Conservation (phyloP, 805 yeast species). For the Henningerozyma blattae region DNA sequence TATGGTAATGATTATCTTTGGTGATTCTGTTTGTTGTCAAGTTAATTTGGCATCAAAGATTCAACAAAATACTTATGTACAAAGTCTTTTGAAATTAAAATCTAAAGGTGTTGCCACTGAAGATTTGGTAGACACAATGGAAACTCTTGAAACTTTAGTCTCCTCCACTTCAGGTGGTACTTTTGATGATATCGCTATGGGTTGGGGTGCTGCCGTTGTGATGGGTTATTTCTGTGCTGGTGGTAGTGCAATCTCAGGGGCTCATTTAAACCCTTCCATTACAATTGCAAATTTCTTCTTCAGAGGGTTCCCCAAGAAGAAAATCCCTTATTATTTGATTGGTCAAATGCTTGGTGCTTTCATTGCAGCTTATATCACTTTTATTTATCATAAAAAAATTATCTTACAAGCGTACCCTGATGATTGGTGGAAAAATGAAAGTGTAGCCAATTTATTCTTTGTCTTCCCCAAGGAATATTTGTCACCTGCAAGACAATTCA, state of each 20-base stretch:
- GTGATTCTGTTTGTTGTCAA: conserved; percentile 40
- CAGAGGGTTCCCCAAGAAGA: conserved; percentile 40
- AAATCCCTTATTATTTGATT: conserved; percentile 32
- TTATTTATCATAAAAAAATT: conserved; percentile 32
- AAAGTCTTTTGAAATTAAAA: conserved; percentile 1
- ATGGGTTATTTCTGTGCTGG: conserved; percentile 40
- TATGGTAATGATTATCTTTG: conserved; percentile 32
- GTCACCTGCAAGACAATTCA: conserved; percentile 32
- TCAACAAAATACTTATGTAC: conserved; percentile 9
- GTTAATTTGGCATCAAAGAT: conserved; percentile 23
- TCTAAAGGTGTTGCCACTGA: conserved; percentile 1
- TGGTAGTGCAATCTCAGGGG: conserved; percentile 41
- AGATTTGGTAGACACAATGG: conserved; percentile 2
- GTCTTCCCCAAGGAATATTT: conserved; percentile 33
- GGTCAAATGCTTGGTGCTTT: conserved; percentile 40
- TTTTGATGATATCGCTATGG: conserved; percentile 30
- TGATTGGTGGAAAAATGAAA: conserved; percentile 17
- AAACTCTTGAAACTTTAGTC: conserved; percentile 5
- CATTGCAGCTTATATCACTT: conserved; percentile 34
- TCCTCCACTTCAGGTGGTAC: conserved; percentile 24
- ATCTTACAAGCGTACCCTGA: conserved; percentile 16
- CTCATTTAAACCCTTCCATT: conserved; percentile 45
- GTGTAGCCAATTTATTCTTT: conserved; percentile 34
- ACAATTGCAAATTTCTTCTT: conserved; percentile 35
- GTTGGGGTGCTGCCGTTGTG: conserved; percentile 46